Evolutionary conservation across 495 filamentous ascomycete genomes (phyloP).

Genomic region (Penicillium canariense): DNA sequence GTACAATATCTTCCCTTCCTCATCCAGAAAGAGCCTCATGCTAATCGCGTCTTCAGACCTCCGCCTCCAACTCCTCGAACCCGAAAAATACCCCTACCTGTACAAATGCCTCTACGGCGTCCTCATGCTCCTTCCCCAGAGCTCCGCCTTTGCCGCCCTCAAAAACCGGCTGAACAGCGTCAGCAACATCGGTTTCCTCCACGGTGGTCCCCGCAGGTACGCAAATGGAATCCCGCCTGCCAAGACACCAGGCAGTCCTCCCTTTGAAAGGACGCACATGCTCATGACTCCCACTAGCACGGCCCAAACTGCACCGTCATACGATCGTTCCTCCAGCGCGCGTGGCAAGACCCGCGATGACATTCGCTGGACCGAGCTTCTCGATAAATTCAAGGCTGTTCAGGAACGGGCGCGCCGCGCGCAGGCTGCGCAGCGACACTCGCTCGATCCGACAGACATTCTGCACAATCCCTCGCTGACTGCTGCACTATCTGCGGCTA

Average conservation of each 20-base stretch:
- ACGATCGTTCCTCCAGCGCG: conserved; percentile 65
- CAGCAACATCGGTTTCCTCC: conserved; percentile 92
- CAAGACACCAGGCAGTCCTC: not conserved
- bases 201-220: conserved; percentile 79
- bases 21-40: not conserved
- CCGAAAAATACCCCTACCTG: conserved; percentile 90
- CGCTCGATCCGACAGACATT: conserved; percentile 25
- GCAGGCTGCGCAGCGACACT: conserved; percentile 38
- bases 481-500: conserved; percentile 34
- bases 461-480: conserved; percentile 28
- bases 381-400: conserved; percentile 91
- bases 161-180: conserved; percentile 98
- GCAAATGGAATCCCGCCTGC: conserved; percentile 32
- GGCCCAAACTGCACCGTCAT: conserved; percentile 19
- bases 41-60: conserved; percentile 59
- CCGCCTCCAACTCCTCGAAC: conserved; percentile 94
- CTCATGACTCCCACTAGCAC: conserved; percentile 15
- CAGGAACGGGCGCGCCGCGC: conserved; percentile 73
- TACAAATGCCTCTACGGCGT: conserved; percentile 99
- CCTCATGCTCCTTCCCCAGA: conserved; percentile 96
- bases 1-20: conserved; percentile 41
- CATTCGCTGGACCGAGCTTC: conserved; percentile 87
- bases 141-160: conserved; percentile 91
- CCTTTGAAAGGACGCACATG: not conserved
- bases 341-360: conserved; percentile 83